Evolutionary conservation across 148 eudicot species (phyloP).

Genomic region (Persicaria maculosa): DNA sequence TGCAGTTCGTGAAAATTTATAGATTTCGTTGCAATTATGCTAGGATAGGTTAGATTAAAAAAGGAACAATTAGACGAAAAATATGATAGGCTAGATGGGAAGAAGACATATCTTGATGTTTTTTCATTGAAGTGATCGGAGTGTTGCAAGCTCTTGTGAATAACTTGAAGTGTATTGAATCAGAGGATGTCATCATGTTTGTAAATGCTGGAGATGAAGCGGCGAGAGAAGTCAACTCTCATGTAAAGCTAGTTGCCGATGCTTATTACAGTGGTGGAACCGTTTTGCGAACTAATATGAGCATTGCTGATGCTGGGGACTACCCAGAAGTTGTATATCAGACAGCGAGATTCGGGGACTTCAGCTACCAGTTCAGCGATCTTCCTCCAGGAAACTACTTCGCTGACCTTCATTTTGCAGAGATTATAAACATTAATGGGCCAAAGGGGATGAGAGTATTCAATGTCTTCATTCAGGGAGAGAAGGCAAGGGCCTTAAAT

Average conservation of each 20-base stretch:
- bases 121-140: background rate
- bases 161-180: constrained; percentile 17
- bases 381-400: constrained; percentile 66
- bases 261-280: constrained; percentile 66
- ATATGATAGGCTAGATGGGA: background rate
- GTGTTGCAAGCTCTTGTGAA: background rate
- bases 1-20: too few species aligned
- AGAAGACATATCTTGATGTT: background rate
- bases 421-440: constrained; percentile 66
- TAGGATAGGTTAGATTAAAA: background rate
- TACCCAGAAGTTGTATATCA: constrained; percentile 49
- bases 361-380: constrained; percentile 49
- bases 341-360: constrained; percentile 71
- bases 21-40: too few species aligned
- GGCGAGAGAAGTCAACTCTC: constrained; percentile 29
- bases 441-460: constrained; percentile 89
- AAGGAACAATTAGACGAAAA: background rate
- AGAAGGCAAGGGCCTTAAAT: constrained; percentile 62
- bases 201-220: constrained; percentile 68
- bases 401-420: constrained; percentile 85
- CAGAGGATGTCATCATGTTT: constrained; percentile 69
- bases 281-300: constrained; percentile 51
- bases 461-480: constrained; percentile 74
- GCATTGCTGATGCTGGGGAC: constrained; percentile 63
- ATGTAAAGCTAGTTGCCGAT: constrained; percentile 50